Base-by-base conservation (phyloP, 257 asterid genomes). In the Solanum piurae region DNA sequence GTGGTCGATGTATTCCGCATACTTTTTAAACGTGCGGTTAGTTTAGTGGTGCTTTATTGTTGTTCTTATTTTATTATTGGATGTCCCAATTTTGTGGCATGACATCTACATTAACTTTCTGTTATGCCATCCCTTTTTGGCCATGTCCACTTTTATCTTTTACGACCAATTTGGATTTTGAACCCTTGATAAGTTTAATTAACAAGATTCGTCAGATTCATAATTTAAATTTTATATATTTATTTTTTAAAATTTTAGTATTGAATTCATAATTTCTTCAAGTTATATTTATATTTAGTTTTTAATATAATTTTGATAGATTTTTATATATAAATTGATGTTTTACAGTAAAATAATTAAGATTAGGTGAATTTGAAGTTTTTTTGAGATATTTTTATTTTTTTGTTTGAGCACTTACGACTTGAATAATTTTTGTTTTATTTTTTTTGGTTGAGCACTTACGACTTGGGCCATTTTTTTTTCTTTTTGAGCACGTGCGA, bases 1-100 rank as follows among this genome's bases (percentile, higher is more conserved):
- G 0, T 12, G 20, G 0, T 46, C 55, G 20, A 46, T 49, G 9
- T 16, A 49, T 49, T 14, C 0, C 0, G 9, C 9, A 0, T 49
- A 16, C 60, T 49, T 49, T 14, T 14, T 55, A 40, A 34, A 16
- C 21, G 21, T 18, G 38, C 23, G 49, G 31, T 34, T 36, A 16
- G 10, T 55, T 55, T 55, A 55, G 64, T 55, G 64, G n/a, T 55
- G 0, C 60, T 36, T 37, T 37, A 37, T 37, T 20, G 8, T 72
- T 34, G 11, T 38, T 38, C 0, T 73, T 34, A 49, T 40, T 77
- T 42, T 25, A 42, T 42, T 9, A 49, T 49, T 49, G 12, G 37
- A 25, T 77, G 12, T 2, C 25, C 37, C 64, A 77, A 42, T 7
- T 77, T 31, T 49, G 60, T 49, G 23, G 23, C 60, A 49, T 49